These are phyloP conservation scores for Diaporthe destruens DNA, from an alignment of 2,329 filamentous ascomycete species.

Conservation along the genomic window DNA sequence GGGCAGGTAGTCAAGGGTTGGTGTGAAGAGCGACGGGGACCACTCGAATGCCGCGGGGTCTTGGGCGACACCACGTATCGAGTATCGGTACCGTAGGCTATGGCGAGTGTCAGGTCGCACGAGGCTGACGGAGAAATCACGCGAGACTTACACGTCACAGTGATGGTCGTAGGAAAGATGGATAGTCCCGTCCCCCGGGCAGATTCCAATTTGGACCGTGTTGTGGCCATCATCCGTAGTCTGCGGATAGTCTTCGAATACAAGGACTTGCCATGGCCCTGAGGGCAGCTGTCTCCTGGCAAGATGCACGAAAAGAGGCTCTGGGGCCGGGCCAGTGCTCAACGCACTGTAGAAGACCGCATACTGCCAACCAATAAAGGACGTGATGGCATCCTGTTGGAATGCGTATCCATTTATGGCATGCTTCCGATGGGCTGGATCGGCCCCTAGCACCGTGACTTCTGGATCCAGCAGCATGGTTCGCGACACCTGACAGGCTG, in stretches of 20 bases:
- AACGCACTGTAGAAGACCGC: slow-evolving; percentile 57
- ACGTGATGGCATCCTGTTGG: slow-evolving; percentile 61
- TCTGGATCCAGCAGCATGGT: slow-evolving; percentile 48
- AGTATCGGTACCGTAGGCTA: slow-evolving; percentile 55
- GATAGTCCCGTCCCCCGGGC: slow-evolving; percentile 63
- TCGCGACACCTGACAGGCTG: slow-evolving; percentile 37
- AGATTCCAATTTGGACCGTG: slow-evolving; percentile 65
- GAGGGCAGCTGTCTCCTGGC: slow-evolving; percentile 57
- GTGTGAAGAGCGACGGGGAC: slow-evolving; percentile 53
- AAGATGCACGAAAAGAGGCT: slow-evolving; percentile 59
- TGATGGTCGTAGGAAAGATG: slow-evolving; percentile 67
- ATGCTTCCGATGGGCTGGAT: slow-evolving; percentile 52
- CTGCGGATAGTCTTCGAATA: slow-evolving; percentile 63
- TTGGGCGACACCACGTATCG: slow-evolving; percentile 49
- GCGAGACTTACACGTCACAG: slow-evolving; percentile 51
- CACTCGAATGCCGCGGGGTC: slow-evolving; percentile 50
- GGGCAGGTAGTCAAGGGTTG: slow-evolving; percentile 53
- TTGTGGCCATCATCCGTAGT: slow-evolving; percentile 65
- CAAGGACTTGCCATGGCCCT: slow-evolving; percentile 59
- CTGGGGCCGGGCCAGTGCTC: slow-evolving; percentile 41
- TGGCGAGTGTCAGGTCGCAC: not conserved
- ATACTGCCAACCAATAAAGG: slow-evolving; percentile 63
- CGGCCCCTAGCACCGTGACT: slow-evolving; percentile 51
- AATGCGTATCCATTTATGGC: slow-evolving; percentile 62
- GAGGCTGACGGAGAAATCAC: not conserved